Percentiles rank a stretch among this genome's conserved stretches.
phyloP scores from a whole-genome alignment of 352 stramenopile genomes.

The Pythium phragmiticola region DNA sequence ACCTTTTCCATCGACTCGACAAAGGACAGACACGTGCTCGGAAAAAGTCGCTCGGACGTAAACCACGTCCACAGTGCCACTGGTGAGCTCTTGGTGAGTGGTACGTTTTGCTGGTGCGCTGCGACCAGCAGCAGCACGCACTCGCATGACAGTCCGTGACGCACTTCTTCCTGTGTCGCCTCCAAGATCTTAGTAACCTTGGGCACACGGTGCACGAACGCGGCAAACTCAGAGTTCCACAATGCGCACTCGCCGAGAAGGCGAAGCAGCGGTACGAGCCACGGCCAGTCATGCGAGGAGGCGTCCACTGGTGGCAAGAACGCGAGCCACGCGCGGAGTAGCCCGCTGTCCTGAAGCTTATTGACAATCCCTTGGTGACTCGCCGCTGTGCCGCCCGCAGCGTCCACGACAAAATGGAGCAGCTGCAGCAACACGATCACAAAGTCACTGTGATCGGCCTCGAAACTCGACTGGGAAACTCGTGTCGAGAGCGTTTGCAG shows the following conservation, averaged over 20 bases:
- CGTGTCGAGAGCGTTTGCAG: conserved; percentile 32
- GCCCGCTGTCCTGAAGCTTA: conserved; percentile 43
- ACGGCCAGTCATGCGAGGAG: conserved; percentile 24
- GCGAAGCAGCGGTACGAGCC: conserved; percentile 44
- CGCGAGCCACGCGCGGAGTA: conserved; percentile 42
- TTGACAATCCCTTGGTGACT: conserved; percentile 13
- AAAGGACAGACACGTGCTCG: conserved; percentile 13
- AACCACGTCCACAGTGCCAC: conserved; percentile 10
- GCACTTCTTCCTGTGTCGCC: conserved; percentile 15
- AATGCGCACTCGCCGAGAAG: conserved; percentile 48
- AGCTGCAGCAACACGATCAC: conserved; percentile 49
- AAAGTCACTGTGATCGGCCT: conserved; percentile 33
- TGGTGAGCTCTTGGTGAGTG: neutral
- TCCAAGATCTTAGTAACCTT: conserved; percentile 37
- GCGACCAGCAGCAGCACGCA: conserved; percentile 38
- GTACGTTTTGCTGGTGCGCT: conserved; percentile 39
- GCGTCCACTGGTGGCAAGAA: conserved; percentile 31
- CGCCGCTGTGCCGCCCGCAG: neutral
- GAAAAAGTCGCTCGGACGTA: conserved; percentile 17
- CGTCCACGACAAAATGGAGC: conserved; percentile 42
- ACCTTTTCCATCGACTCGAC: conserved; percentile 26
- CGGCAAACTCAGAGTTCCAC: conserved; percentile 45
- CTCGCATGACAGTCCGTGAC: conserved; percentile 31
- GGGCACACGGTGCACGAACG: conserved; percentile 41
- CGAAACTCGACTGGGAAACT: conserved; percentile 20